A percentile compares a stretch with the other conserved stretches of the same genome.
Conservation (phyloP, 805 yeast genomes). For the Spathaspora gorwiae region DNA sequence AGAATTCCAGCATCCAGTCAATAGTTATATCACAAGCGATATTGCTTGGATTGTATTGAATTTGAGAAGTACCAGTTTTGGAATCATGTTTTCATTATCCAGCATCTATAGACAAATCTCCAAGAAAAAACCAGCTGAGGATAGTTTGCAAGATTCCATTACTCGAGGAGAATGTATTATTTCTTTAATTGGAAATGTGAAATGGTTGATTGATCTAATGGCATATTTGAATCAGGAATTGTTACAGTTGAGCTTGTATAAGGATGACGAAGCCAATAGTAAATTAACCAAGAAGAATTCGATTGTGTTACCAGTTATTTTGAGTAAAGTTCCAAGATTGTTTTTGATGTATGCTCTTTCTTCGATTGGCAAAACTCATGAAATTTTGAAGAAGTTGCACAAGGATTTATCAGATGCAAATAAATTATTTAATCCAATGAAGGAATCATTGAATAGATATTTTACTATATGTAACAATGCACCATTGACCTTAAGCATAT, state of each 20-base stretch:
- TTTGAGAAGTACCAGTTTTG: constrained; percentile 66
- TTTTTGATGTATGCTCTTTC: constrained; percentile 62
- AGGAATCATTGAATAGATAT: constrained; percentile 48
- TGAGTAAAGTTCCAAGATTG: constrained; percentile 68
- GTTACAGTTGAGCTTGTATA: constrained; percentile 37
- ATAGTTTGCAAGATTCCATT: constrained; percentile 49
- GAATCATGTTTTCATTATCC: constrained; percentile 58
- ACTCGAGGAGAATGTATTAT: constrained; percentile 61
- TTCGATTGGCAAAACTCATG: constrained; percentile 59
- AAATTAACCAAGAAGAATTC: constrained; percentile 28
- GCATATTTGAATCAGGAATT: constrained; percentile 71
- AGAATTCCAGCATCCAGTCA: constrained; percentile 15
- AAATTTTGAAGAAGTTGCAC: constrained; percentile 52
- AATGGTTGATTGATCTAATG: constrained; percentile 83
- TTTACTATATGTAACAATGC: constrained; percentile 45
- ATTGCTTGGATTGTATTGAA: constrained; percentile 65
- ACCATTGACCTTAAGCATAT: constrained; percentile 51
- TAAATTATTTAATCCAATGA: constrained; percentile 44
- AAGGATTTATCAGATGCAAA: constrained; percentile 43
- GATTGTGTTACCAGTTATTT: constrained; percentile 52
- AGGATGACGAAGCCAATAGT: constrained; percentile 15
- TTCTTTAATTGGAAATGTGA: constrained; percentile 65
- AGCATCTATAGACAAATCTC: constrained; percentile 62
- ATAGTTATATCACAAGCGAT: constrained; percentile 26
- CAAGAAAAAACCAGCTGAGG: constrained; percentile 51